Base-by-base conservation (phyloP, 192 early-diverging fungal genomes). In the Mycoemilia scoparia region DNA sequence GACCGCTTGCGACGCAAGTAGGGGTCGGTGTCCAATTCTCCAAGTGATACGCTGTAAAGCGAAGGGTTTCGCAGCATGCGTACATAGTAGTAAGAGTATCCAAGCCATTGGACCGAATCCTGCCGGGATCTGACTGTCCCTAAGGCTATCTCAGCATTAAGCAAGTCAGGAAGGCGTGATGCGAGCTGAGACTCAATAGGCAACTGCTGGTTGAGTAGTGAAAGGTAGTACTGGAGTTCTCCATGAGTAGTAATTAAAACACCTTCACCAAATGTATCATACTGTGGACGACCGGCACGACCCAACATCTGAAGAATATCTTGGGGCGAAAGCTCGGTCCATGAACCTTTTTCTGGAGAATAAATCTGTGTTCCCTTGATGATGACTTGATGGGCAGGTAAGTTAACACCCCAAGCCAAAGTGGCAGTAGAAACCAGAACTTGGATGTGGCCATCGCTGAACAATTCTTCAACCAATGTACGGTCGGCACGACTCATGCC, bases 331-430 rank as follows among this genome's bases (percentile, higher is more conserved):
- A 98, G 47, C 58, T 98, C 90, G n/a, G 76, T 66, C 89, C 90
- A 97, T 4, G 73, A 51, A 32, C 93, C 93, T 54, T 87, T 82
- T 56, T 96, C 89, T 8, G 93, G 87, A 21, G 71, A 79, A 50
- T 97, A 97, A 32, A 97, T 79, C 49, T 97, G 90, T 7, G 93
- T 97, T 11, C 93, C 93, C 60, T 93, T 95, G 57, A 97, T 97
- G 21, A 97, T 84, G 28, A 97, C 93, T 4, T 87, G 81, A 41
- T 97, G 91, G 7, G 93, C 93, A 7, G 93, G 93, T 44, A 97
- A 68, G 39, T 97, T 97, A 39, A 97, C 93, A 69, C 93, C 93
- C 93, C 93, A 97, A 25, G 93, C 93, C 32, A 97, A 60, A 0
- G 93, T 97, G 4, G 93, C 93, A 6, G 93, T 97, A 10, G 87